Conservation (phyloP, 2,329 filamentous ascomycete species). For the Claviceps maximensis region DNA sequence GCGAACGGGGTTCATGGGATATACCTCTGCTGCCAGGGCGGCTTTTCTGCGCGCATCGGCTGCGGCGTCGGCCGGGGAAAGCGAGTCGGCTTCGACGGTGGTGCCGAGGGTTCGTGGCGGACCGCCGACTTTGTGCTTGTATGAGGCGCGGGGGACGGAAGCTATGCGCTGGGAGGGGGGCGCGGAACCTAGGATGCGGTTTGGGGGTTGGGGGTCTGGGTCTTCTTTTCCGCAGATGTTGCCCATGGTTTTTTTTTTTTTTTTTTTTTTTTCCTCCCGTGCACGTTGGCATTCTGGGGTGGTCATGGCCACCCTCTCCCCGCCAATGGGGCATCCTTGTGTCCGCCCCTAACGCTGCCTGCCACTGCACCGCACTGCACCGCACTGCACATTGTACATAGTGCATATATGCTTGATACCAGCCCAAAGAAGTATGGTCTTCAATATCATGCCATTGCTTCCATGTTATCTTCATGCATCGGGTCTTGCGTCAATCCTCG, state of each 20-base stretch:
- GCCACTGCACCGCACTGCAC: not conserved
- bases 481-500: not conserved
- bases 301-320: not conserved
- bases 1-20: too few relatives aligned
- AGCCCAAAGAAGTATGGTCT: not conserved
- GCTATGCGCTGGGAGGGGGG: constrained; percentile 32
- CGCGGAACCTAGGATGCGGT: constrained; percentile 53
- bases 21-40: constrained; percentile 75
- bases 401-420: not conserved
- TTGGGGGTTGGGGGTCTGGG: constrained; percentile 51
- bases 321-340: not conserved
- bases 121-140: constrained; percentile 33
- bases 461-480: not conserved
- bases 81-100: constrained; percentile 20
- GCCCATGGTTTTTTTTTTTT: constrained; percentile 46
- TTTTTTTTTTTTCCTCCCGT: not conserved
- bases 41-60: constrained; percentile 55
- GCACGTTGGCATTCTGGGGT: not conserved
- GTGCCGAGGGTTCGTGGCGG: constrained; percentile 50
- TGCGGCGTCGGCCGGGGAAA: constrained; percentile 11
- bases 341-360: not conserved
- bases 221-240: constrained; percentile 75
- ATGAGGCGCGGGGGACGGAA: constrained; percentile 27
- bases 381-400: not conserved
- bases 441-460: not conserved